Conservation (phyloP, 345 rosid genomes). For the Microthlaspi erraticum region DNA sequence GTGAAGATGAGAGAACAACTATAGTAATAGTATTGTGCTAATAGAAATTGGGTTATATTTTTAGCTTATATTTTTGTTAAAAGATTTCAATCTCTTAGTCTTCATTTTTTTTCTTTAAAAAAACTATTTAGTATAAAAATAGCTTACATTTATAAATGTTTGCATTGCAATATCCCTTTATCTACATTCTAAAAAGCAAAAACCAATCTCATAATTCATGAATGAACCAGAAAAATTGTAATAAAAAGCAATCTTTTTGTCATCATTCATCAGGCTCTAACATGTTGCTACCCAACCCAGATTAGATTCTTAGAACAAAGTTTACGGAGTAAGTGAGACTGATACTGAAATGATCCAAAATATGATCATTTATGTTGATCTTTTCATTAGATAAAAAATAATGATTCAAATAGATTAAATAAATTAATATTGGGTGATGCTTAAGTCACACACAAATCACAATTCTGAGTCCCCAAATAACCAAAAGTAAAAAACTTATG, state of each 20-base stretch:
- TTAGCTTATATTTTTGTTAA: neutral
- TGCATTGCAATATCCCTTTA: too few species aligned
- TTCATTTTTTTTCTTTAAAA: neutral
- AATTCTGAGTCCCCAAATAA: neutral
- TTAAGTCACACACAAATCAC: slow-evolving; percentile 32
- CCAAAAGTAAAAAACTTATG: slow-evolving; percentile 39
- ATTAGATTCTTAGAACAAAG: neutral
- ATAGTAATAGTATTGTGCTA: neutral
- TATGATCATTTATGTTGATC: slow-evolving; percentile 6
- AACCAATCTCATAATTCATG: neutral
- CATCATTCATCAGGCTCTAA: too few species aligned
- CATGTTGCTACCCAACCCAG: slow-evolving; percentile 11
- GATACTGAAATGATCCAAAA: slow-evolving; percentile 14
- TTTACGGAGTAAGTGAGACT: neutral
- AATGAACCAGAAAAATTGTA: neutral
- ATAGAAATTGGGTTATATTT: neutral
- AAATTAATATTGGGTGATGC: slow-evolving; percentile 34
- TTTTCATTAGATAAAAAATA: slow-evolving; percentile 15
- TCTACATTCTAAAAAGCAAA: too few species aligned
- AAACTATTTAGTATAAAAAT: neutral
- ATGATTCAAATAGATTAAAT: slow-evolving; percentile 21
- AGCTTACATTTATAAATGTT: neutral
- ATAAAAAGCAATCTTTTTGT: too few species aligned
- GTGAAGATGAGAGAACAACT: slow-evolving; percentile 32
- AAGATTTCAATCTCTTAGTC: neutral